phyloP scores from a whole-genome alignment of 192 early-diverging fungal genomes.

The Backusella australiensis region DNA sequence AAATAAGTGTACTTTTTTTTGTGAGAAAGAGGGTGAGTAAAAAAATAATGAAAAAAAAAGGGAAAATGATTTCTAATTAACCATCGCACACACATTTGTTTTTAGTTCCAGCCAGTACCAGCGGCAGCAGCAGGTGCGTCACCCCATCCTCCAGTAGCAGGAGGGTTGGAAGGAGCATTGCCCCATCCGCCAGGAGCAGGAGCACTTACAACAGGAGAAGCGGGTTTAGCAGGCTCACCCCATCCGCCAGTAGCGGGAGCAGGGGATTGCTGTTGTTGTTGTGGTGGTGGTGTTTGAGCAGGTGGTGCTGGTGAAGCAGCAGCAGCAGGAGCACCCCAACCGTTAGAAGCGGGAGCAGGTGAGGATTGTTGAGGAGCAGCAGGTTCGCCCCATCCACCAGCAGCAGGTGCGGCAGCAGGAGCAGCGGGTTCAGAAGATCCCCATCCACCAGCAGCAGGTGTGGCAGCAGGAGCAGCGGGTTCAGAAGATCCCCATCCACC shows the following conservation, averaged over 20 bases:
- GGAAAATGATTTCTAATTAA: neutral
- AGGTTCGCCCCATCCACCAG: constrained; percentile 17
- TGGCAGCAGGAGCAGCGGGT: constrained; percentile 2
- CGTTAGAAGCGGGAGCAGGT: neutral
- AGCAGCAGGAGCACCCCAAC: neutral
- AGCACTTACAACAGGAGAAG: constrained; percentile 6
- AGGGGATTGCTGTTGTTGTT: neutral
- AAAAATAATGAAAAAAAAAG: neutral
- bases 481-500: constrained; percentile 16
- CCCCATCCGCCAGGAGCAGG: constrained; percentile 15
- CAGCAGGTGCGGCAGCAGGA: constrained; percentile 3
- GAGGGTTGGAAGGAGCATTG: neutral
- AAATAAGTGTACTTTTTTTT: constrained; percentile 1
- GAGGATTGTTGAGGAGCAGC: constrained; percentile 6
- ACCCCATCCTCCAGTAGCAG: constrained; percentile 4
- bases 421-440: neutral
- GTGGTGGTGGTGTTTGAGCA: neutral
- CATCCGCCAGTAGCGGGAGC: constrained; percentile 12
- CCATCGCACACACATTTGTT: neutral
- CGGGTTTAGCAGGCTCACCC: neutral
- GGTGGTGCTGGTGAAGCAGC: neutral
- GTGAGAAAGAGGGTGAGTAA: neutral
- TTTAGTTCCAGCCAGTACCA: neutral
- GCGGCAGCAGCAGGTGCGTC: neutral
- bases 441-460: constrained; percentile 10